Percentiles rank a stretch among this genome's conserved stretches.
These are phyloP conservation scores for Maudiozyma bulderi DNA, from an alignment of 805 yeast species.

Conservation along the genomic window DNA sequence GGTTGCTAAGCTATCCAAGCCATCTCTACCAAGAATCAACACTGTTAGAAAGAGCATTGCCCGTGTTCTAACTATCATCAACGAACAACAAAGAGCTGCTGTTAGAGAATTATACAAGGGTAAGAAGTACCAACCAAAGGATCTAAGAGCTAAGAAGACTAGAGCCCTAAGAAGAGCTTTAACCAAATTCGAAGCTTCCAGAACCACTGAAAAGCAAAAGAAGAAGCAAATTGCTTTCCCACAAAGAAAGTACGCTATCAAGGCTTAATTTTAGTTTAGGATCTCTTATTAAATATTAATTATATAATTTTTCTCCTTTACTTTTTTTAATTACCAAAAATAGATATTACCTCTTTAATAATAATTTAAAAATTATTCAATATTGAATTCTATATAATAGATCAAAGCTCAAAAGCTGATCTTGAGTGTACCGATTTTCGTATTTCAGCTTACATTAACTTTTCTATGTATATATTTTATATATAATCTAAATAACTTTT, in stretches of 20 bases:
- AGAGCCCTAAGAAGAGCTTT: slow-evolving; percentile 99
- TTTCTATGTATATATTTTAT: background rate
- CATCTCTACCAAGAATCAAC: slow-evolving; percentile 93
- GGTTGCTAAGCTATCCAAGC: slow-evolving; percentile 90
- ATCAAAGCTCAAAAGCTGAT: no score
- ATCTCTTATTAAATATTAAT: background rate
- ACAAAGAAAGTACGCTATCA: slow-evolving; percentile 96
- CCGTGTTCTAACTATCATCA: slow-evolving; percentile 94
- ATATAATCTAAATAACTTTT: background rate
- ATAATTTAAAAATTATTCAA: no score
- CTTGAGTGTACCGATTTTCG: no score
- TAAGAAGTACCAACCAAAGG: slow-evolving; percentile 96
- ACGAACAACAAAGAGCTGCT: slow-evolving; percentile 91
- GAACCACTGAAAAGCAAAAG: slow-evolving; percentile 79
- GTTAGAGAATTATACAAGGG: slow-evolving; percentile 93
- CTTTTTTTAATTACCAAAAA: background rate
- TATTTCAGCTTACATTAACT: background rate
- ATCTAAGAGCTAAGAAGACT: slow-evolving; percentile 98
- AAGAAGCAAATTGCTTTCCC: slow-evolving; percentile 96
- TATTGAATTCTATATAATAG: no score
- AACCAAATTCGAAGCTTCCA: slow-evolving; percentile 76
- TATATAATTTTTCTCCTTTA: background rate
- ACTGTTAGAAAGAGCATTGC: slow-evolving; percentile 98
- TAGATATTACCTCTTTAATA: no score
- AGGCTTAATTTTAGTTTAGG: slow-evolving; percentile 58